A percentile compares a stretch with the other conserved stretches of the same genome.
These are phyloP conservation scores for Tranzscheliella williamsii DNA, from an alignment of 1,284 basidiomycete species.

Conservation along the genomic window DNA sequence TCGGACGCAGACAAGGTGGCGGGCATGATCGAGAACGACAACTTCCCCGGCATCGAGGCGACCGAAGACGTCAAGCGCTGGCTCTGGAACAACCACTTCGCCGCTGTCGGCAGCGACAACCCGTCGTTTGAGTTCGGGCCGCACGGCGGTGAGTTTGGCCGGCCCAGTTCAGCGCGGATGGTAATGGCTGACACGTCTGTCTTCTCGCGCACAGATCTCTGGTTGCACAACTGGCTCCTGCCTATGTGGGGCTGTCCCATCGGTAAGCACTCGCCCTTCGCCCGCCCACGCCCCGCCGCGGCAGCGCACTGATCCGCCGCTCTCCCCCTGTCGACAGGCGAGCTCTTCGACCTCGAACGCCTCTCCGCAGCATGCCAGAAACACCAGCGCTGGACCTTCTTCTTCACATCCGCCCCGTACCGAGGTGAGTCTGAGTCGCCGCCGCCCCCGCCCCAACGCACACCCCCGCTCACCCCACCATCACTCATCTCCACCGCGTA, in stretches of 20 bases:
- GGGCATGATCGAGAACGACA: slow-evolving; percentile 30
- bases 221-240: slow-evolving; percentile 34
- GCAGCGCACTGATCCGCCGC: not conserved
- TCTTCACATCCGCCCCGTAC: slow-evolving; percentile 32
- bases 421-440: slow-evolving; percentile 11
- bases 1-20: slow-evolving; percentile 12
- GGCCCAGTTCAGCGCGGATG: not conserved
- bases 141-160: slow-evolving; percentile 15
- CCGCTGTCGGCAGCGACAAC: slow-evolving; percentile 30
- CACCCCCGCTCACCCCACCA: not conserved
- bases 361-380: slow-evolving; percentile 17
- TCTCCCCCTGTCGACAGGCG: too few species aligned
- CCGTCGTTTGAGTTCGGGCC: slow-evolving; percentile 34
- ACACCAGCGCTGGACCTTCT: slow-evolving; percentile 36
- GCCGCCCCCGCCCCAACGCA: not conserved
- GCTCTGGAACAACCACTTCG: slow-evolving; percentile 34
- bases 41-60: slow-evolving; percentile 28
- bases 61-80: slow-evolving; percentile 30
- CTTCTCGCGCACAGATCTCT: slow-evolving; percentile 12
- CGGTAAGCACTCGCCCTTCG: too few species aligned
- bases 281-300: too few species aligned
- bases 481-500: not conserved
- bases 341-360: slow-evolving; percentile 33
- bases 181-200: not conserved
- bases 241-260: slow-evolving; percentile 38